phyloP scores from a whole-genome alignment of 768 basidiomycete species.

The Collybiopsis luxurians region DNA sequence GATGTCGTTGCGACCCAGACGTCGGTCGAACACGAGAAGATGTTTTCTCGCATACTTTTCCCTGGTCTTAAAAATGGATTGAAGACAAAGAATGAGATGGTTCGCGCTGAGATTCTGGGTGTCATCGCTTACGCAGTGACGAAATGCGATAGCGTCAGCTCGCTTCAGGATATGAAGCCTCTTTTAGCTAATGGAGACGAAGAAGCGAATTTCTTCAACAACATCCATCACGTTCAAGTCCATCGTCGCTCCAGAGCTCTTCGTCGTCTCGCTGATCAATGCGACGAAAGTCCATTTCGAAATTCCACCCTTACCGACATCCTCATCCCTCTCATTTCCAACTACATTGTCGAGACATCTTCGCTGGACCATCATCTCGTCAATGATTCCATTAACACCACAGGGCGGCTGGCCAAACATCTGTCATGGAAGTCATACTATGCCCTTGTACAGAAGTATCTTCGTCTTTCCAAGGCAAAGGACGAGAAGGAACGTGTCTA shows the following conservation, averaged over 20 bases:
- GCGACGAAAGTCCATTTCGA: constrained; percentile 60
- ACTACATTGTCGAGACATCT: constrained; percentile 64
- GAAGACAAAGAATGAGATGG: constrained; percentile 77
- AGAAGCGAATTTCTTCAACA: constrained; percentile 96
- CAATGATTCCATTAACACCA: constrained; percentile 82
- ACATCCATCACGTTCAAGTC: constrained; percentile 89
- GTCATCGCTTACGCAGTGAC: constrained; percentile 76
- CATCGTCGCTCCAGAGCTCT: constrained; percentile 88
- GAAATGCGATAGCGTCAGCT: constrained; percentile 53
- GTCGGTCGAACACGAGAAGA: constrained; percentile 42
- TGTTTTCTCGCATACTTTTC: constrained; percentile 65
- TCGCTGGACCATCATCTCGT: constrained; percentile 82
- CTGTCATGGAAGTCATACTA: constrained; percentile 86
- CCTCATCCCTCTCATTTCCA: constrained; percentile 84
- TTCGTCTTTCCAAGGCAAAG: constrained; percentile 66
- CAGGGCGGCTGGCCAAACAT: constrained; percentile 73
- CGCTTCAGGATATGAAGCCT: constrained; percentile 76
- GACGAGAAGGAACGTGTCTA: constrained; percentile 74
- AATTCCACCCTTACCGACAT: constrained; percentile 75
- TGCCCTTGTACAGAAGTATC: constrained; percentile 74
- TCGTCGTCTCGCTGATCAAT: constrained; percentile 77
- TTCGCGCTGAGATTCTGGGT: constrained; percentile 79
- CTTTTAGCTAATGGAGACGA: constrained; percentile 86
- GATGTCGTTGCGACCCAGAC: constrained; percentile 47
- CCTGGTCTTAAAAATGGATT: constrained; percentile 81